Evolutionary conservation across 306 rosid genomes (phyloP).

Genomic region (Dryas alaskensis): DNA sequence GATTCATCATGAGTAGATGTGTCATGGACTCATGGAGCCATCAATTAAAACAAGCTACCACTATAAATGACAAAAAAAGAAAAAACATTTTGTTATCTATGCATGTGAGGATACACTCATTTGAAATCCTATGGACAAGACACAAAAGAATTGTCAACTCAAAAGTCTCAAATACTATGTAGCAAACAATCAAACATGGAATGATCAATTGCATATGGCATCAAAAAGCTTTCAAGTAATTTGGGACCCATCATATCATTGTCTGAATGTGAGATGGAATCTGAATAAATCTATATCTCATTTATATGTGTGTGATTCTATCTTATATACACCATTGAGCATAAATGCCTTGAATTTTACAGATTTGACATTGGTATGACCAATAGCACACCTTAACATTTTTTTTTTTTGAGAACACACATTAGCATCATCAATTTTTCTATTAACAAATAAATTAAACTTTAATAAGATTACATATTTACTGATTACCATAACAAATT

Average conservation of each 20-base stretch:
- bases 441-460: too few species aligned
- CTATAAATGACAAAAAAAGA: background rate
- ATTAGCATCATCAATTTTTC: too few species aligned
- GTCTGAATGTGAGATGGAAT: background rate
- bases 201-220: background rate
- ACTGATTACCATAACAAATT: too few species aligned
- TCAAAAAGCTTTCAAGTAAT: background rate
- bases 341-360: too few species aligned
- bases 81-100: background rate
- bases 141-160: background rate
- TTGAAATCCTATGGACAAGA: background rate
- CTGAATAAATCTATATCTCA: too few species aligned
- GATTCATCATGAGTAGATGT: background rate
- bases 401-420: too few species aligned
- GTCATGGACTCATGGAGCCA: background rate
- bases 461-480: too few species aligned
- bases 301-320: too few species aligned
- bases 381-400: too few species aligned
- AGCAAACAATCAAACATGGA: conserved; percentile 12
- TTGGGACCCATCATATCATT: conserved; percentile 10
- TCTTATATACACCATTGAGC: too few species aligned
- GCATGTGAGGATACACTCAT: background rate
- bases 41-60: background rate
- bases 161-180: background rate
- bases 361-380: too few species aligned